phyloP scores from a whole-genome alignment of 169 alveolate species.

The Cryptosporidium felis region DNA sequence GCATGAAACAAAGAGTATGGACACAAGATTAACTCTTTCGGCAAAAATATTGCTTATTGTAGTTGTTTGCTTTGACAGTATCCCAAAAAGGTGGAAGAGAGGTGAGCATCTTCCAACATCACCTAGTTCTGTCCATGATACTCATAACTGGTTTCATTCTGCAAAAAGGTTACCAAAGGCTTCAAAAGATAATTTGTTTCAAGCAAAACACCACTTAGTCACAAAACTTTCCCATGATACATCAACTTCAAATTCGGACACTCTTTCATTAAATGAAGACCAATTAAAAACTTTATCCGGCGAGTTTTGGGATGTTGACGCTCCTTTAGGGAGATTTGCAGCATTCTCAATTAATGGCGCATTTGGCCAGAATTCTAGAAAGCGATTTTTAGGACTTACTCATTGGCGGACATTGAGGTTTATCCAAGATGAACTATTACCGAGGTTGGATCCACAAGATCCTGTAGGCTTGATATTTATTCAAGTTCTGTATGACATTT shows the following conservation, averaged over 20 bases:
- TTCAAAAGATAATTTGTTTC: slow-evolving; percentile 24
- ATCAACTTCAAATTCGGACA: not conserved
- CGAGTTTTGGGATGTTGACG: slow-evolving; percentile 62
- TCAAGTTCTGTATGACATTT: slow-evolving; percentile 51
- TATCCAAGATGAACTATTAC: slow-evolving; percentile 33
- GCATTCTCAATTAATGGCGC: slow-evolving; percentile 68
- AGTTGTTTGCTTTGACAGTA: slow-evolving; percentile 32
- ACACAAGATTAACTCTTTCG: slow-evolving; percentile 23
- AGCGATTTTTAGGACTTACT: slow-evolving; percentile 63
- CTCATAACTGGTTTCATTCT: slow-evolving; percentile 43
- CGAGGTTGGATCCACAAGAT: slow-evolving; percentile 40
- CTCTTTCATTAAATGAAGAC: slow-evolving; percentile 19
- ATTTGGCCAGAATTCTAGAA: slow-evolving; percentile 52
- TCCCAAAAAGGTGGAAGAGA: slow-evolving; percentile 56
- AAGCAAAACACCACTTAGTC: slow-evolving; percentile 11
- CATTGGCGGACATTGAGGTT: slow-evolving; percentile 40
- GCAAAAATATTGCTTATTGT: slow-evolving; percentile 31
- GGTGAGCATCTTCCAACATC: not conserved
- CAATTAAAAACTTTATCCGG: slow-evolving; percentile 5
- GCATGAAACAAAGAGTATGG: not conserved
- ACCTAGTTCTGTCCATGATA: slow-evolving; percentile 49
- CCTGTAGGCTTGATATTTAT: slow-evolving; percentile 32
- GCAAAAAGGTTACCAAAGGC: slow-evolving; percentile 33
- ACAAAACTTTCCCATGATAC: slow-evolving; percentile 31
- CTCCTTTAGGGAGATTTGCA: slow-evolving; percentile 52